phyloP scores from a whole-genome alignment of 495 filamentous ascomycete genomes.

The Podospora sp. region DNA sequence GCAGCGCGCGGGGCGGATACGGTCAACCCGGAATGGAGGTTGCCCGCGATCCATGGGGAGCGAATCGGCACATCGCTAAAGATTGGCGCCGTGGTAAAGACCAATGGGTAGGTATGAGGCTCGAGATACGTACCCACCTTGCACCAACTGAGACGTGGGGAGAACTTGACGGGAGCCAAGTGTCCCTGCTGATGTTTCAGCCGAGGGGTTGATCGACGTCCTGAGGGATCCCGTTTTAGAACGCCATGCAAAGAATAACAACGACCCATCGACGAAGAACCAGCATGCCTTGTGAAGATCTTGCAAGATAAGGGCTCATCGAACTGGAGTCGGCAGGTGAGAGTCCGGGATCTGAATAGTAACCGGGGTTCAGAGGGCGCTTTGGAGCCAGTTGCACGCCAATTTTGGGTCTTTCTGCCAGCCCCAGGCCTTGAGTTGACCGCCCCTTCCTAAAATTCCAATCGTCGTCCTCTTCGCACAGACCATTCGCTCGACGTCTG shows the following conservation, averaged over 20 bases:
- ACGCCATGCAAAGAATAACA: not conserved
- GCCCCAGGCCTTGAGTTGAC: too few species aligned
- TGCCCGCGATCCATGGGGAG: not conserved
- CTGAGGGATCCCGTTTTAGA: conserved; percentile 2
- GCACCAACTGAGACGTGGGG: conserved; percentile 4
- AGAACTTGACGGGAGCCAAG: conserved; percentile 7
- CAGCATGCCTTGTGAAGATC: not conserved
- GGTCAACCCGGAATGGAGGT: conserved; percentile 1
- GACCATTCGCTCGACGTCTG: not conserved
- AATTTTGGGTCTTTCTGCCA: not conserved
- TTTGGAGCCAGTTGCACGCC: not conserved
- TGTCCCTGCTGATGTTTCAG: conserved; percentile 7
- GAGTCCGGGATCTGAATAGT: not conserved
- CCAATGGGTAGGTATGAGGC: not conserved
- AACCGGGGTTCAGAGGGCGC: not conserved
- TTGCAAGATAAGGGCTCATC: not conserved
- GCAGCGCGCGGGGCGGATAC: not conserved
- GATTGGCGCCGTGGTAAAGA: conserved; percentile 1
- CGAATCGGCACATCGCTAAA: not conserved
- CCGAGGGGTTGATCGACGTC: conserved; percentile 3
- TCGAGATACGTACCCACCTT: not conserved
- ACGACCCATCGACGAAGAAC: not conserved
- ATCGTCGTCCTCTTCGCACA: too few species aligned
- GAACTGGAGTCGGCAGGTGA: not conserved
- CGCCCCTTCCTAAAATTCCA: too few species aligned